These are phyloP conservation scores for Adiantum capillusveneris DNA, from an alignment of 75 land plant genomes.

Conservation along the genomic window DNA sequence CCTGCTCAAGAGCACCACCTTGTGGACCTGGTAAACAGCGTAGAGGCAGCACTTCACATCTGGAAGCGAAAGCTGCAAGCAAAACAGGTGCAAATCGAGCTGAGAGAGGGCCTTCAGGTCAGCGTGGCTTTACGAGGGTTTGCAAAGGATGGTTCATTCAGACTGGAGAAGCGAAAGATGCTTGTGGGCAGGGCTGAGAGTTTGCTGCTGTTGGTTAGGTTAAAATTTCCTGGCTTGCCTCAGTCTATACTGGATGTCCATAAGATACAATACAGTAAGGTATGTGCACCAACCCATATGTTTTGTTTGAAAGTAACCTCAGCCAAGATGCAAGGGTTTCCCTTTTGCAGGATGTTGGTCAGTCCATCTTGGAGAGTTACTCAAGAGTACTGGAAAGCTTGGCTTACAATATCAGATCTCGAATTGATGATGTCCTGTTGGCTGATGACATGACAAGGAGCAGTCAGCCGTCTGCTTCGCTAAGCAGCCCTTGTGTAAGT, in stretches of 20 bases:
- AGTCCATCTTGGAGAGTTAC: conserved; percentile 90
- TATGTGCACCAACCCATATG: conserved; percentile 2
- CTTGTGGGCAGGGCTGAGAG: conserved; percentile 76
- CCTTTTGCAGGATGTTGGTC: conserved; percentile 77
- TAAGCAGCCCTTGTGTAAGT: background rate
- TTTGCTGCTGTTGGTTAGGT: conserved; percentile 50
- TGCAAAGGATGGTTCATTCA: no score
- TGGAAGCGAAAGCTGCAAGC: conserved; percentile 71
- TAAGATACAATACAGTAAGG: conserved; percentile 95
- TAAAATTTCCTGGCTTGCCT: conserved; percentile 68
- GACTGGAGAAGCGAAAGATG: conserved; percentile 42
- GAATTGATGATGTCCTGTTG: conserved; percentile 77
- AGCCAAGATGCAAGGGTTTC: no score
- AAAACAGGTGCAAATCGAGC: no score
- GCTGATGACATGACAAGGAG: conserved; percentile 66
- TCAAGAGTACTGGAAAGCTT: conserved; percentile 92
- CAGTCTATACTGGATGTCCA: conserved; percentile 79
- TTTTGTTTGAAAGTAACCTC: no score
- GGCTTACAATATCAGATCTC: conserved; percentile 80
- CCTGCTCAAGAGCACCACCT: conserved; percentile 60
- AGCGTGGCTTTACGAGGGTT: conserved; percentile 12
- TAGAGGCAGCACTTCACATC: conserved; percentile 73
- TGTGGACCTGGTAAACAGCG: conserved; percentile 64
- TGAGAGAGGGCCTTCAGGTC: no score
- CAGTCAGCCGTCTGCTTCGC: conserved; percentile 4